Evolutionary conservation across 148 eudicot species (phyloP), one percentile per base, ranked within the genome.

Genomic region (Camellia granthamiana): DNA sequence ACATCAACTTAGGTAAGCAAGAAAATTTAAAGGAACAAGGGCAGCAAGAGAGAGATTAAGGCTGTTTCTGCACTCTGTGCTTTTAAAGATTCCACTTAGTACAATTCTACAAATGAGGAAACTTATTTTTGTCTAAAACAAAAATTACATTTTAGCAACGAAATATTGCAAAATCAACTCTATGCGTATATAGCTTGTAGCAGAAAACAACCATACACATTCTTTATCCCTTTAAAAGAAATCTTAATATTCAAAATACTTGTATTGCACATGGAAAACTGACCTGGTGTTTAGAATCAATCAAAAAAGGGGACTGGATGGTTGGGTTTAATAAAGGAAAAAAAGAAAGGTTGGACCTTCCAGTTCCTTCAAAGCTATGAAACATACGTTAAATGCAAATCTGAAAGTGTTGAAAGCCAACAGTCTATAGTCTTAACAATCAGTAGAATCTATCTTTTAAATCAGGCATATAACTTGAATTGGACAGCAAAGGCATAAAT

Each of bases 301-400:
- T 2, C 3, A n/a, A 38, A 30, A 51, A 21, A n/a, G 72, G 47
- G n/a, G 43, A 30, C 38, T 47, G 23, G 47, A 30, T 49, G 0
- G 47, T 7, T 4, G 52, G 65, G 47, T 49, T 65, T 30, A 65
- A 49, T 11, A 19, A 21, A 66, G 59, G 9, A 23, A 15, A 4
- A 21, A 16, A 47, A 21, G 30, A 14, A 62, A 44, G 21, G n/a
- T 21, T 47, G 30, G 9, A 46, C 69, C 72, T 47, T 61, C 67
- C 52, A 43, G 16, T 30, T 63, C 44, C 58, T 46, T 23, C 56
- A 63, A 60, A 75, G 67, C 52, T 4, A 60, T 21, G 69, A 11
- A 23, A 62, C 19, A 76, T 19, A 46, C 79, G 55, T 49, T 75
- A 75, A 75, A 75, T 60, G 78, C 51, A 43, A 75, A 59, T 58